These are phyloP conservation scores for Periconia macrospinosa DNA, from an alignment of 2,329 filamentous ascomycete genomes.

Conservation along the genomic window DNA sequence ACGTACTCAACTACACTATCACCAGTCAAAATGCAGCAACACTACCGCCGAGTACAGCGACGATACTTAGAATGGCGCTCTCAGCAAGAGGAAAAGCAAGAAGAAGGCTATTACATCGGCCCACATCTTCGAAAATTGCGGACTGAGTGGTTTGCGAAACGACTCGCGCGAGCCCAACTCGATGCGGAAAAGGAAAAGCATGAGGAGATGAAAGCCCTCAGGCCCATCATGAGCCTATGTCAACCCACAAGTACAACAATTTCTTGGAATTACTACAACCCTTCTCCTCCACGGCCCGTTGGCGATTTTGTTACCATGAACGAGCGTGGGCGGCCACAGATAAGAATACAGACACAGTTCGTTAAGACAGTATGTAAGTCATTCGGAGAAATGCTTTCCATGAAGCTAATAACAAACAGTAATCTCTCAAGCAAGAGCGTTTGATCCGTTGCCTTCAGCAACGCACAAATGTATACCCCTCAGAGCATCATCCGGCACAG, in stretches of 20 bases:
- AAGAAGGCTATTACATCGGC: neutral
- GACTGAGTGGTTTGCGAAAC: constrained; percentile 6
- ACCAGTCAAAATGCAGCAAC: constrained; percentile 2
- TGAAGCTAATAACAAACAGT: no score
- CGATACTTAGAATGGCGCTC: constrained; percentile 7
- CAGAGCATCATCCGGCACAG: no score
- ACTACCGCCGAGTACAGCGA: constrained; percentile 6
- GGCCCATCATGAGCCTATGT: neutral
- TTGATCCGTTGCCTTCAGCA: no score
- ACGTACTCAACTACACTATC: neutral
- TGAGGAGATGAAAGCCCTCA: neutral
- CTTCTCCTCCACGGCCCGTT: neutral
- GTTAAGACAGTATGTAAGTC: neutral
- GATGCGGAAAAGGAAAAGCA: neutral
- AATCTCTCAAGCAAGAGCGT: no score
- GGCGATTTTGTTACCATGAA: neutral
- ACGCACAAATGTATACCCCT: no score
- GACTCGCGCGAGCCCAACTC: neutral
- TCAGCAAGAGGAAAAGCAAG: neutral
- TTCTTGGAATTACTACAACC: neutral
- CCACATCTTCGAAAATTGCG: constrained; percentile 4
- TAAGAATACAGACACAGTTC: neutral
- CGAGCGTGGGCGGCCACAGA: neutral
- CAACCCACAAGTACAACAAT: neutral
- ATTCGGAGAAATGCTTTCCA: no score